Evolutionary conservation across 768 basidiomycete genomes (phyloP), one percentile per base, ranked within the genome.

Genomic region (Kwoniella newhampshirensis): DNA sequence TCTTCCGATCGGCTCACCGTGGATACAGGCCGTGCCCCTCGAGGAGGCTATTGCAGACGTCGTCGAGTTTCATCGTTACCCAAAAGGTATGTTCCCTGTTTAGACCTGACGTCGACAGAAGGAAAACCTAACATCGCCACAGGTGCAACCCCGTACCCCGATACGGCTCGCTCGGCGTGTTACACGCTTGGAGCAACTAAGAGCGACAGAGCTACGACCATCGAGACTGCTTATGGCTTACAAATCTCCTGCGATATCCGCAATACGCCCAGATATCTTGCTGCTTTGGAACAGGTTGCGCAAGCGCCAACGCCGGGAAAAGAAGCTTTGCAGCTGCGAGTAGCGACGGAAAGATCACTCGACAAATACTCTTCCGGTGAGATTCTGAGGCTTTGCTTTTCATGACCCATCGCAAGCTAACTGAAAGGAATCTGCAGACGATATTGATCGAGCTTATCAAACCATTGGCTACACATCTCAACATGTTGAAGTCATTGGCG

Each of bases 301-400:
- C 42, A 51, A 6, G 46, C 55, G 12, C 43, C 53, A 2, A 50
- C 65, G 6, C 20, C 21, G 11, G 68, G 60, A 13, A 57, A 53
- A 37, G 68, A 67, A 18, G 52, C 20, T 1, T 47, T 73, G 27
- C 59, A 64, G 26, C 27, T 68, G 26, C 58, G 60, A 27, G 55
- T 70, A 1, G 63, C 51, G 1, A 60, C 60, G 13, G 71, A 73
- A 41, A 35, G 63, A 9, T 73, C 71, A 18, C n/a, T 69, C 39
- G 63, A 57, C 23, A 60, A 57, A 23, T 69, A 63, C 35, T 60
- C 65, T 27, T 26, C 41, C 2, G 63, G 70, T 68, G 17, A 57
- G 59, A n/a, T n/a, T n/a, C 45, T 50, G 13, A 12, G 5, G 21
- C 39, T 6, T 18, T 15, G 60, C 44, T 4, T 15, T 30, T 25